Percentiles rank a stretch among this genome's conserved stretches.
phyloP scores from a whole-genome alignment of 257 asterid genomes.

The Przewalskia tangutica region DNA sequence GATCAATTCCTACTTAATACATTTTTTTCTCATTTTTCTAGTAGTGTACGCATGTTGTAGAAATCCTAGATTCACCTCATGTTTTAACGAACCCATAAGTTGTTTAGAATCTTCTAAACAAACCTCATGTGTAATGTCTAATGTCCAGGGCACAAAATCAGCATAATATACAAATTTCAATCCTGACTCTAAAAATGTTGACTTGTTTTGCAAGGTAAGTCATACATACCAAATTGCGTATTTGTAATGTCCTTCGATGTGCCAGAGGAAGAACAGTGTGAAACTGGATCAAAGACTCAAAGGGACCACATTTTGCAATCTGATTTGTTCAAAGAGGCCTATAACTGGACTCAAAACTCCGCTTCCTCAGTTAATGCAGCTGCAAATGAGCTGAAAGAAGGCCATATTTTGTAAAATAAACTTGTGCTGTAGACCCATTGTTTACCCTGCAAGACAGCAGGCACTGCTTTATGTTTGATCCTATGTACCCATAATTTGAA shows the following conservation, averaged over 20 bases:
- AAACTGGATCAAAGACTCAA: not conserved
- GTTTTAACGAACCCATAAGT: too few species aligned
- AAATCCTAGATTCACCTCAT: too few species aligned
- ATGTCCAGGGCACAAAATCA: too few species aligned
- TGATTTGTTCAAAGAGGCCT: not conserved
- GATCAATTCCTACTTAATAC: too few species aligned
- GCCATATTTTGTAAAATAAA: not conserved
- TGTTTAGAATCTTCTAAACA: too few species aligned
- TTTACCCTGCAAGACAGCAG: not conserved
- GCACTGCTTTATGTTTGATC: not conserved
- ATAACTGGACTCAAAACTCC: not conserved
- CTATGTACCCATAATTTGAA: not conserved
- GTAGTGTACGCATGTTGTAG: too few species aligned
- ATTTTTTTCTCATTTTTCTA: too few species aligned
- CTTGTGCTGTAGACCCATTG: not conserved
- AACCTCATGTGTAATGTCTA: too few species aligned
- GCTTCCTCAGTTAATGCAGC: not conserved
- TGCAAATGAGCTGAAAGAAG: not conserved
- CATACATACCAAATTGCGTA: not conserved
- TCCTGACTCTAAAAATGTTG: not conserved
- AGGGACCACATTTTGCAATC: not conserved
- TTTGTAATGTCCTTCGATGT: not conserved
- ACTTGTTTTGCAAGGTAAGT: not conserved
- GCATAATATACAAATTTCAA: not conserved
- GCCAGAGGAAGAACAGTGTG: not conserved